Conservation (phyloP, 805 yeast genomes). For the Metschnikowia peoriensis region DNA sequence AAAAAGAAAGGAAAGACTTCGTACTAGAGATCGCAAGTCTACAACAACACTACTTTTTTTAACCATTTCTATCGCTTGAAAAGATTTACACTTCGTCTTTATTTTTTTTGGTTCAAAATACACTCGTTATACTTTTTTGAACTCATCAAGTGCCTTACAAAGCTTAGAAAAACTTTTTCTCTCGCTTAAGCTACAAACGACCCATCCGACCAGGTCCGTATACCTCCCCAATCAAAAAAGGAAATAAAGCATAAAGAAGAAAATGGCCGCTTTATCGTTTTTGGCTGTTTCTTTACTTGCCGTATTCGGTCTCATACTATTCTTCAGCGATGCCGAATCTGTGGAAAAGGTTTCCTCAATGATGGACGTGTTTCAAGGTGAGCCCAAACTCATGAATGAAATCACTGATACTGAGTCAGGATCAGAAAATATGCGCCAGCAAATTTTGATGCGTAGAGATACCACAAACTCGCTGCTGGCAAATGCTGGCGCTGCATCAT, state of each 20-base stretch:
- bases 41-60: too few relatives aligned
- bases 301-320: constrained; percentile 1
- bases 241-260: neutral
- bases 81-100: neutral
- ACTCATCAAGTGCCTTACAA: neutral
- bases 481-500: neutral
- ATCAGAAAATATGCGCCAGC: neutral
- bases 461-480: constrained; percentile 4
- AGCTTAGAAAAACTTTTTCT: neutral
- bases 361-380: neutral
- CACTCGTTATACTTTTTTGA: neutral
- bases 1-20: too few relatives aligned
- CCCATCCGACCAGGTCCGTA: too few relatives aligned
- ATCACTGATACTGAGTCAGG: neutral
- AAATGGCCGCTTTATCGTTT: constrained; percentile 7
- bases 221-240: neutral
- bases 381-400: neutral
- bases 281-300: constrained; percentile 1
- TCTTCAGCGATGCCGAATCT: neutral
- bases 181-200: neutral
- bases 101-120: too few relatives aligned
- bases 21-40: too few relatives aligned
- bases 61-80: neutral
- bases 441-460: constrained; percentile 4
- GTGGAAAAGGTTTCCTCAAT: neutral